Conservation (phyloP, 768 basidiomycete species). For the Lactarius psammicola region DNA sequence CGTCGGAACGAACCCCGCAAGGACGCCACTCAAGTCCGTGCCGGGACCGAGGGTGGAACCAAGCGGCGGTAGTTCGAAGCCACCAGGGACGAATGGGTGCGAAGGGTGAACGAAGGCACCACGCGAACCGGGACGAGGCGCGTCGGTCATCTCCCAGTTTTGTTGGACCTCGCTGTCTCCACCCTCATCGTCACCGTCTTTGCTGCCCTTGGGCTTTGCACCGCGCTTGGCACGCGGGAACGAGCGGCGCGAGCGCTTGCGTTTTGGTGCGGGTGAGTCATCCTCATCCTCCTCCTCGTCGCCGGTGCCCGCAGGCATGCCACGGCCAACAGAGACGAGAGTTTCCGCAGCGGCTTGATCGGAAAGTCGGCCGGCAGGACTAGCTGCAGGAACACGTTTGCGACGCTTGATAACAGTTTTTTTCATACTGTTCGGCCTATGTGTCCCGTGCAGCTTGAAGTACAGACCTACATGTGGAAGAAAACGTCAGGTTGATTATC, state of each 20-base stretch:
- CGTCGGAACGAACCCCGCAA: slow-evolving; percentile 18
- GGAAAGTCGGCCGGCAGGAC: slow-evolving; percentile 52
- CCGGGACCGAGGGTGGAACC: slow-evolving; percentile 39
- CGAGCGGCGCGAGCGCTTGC: slow-evolving; percentile 51
- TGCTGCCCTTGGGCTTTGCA: slow-evolving; percentile 30
- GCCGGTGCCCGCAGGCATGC: slow-evolving; percentile 40
- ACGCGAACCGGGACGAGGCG: slow-evolving; percentile 17
- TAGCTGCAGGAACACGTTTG: slow-evolving; percentile 92
- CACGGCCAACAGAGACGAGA: slow-evolving; percentile 77
- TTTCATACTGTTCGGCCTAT: slow-evolving; percentile 97
- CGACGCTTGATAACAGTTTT: slow-evolving; percentile 98
- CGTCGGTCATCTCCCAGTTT: slow-evolving; percentile 19
- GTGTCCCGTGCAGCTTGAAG: slow-evolving; percentile 96
- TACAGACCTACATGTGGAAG: slow-evolving; percentile 69
- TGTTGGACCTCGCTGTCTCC: slow-evolving; percentile 25
- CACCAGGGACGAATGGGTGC: slow-evolving; percentile 35
- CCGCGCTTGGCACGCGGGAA: slow-evolving; percentile 30
- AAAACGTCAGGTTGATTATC: slow-evolving; percentile 27
- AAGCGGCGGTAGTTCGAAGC: slow-evolving; percentile 61
- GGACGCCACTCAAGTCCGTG: slow-evolving; percentile 26
- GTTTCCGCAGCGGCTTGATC: slow-evolving; percentile 91
- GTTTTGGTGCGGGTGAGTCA: slow-evolving; percentile 46
- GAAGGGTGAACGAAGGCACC: slow-evolving; percentile 19
- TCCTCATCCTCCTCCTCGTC: slow-evolving; percentile 48
- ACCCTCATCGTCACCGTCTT: slow-evolving; percentile 32